Evolutionary conservation across 306 rosid species (phyloP).

Genomic region (Rubus parviflorus): DNA sequence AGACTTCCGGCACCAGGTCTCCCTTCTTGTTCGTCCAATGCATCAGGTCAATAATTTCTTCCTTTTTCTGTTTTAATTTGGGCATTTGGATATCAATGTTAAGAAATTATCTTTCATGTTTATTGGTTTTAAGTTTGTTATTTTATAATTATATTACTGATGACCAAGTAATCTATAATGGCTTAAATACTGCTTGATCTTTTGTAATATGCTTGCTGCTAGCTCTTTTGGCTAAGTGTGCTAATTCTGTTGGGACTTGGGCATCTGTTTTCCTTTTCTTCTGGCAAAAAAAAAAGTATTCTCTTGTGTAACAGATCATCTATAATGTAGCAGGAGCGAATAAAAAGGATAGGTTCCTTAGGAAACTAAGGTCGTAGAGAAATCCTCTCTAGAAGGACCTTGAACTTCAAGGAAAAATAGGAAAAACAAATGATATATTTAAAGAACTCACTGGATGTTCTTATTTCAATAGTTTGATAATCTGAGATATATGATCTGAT

Average conservation of each 20-base stretch:
- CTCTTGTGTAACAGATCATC: too few species aligned
- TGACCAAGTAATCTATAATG: not conserved
- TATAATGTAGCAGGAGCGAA: too few species aligned
- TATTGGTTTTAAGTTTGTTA: not conserved
- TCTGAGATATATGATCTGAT: too few species aligned
- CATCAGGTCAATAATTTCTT: slow-evolving; percentile 66
- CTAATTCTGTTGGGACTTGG: not conserved
- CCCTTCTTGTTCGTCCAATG: slow-evolving; percentile 94
- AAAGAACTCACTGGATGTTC: too few species aligned
- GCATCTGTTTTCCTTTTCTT: too few species aligned
- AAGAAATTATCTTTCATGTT: not conserved
- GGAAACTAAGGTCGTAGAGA: too few species aligned
- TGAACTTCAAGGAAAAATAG: too few species aligned
- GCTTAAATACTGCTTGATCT: not conserved
- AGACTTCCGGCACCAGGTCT: slow-evolving; percentile 88
- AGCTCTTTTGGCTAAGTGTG: not conserved
- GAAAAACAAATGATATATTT: too few species aligned
- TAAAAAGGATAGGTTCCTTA: too few species aligned
- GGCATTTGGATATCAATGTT: slow-evolving; percentile 10
- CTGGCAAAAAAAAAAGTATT: too few species aligned
- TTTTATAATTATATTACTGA: not conserved
- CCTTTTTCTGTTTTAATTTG: not conserved
- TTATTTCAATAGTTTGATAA: too few species aligned
- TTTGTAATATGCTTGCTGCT: not conserved
- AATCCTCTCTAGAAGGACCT: too few species aligned